Conservation (phyloP, 2,329 filamentous ascomycete species). For the Metarhizium sp. region DNA sequence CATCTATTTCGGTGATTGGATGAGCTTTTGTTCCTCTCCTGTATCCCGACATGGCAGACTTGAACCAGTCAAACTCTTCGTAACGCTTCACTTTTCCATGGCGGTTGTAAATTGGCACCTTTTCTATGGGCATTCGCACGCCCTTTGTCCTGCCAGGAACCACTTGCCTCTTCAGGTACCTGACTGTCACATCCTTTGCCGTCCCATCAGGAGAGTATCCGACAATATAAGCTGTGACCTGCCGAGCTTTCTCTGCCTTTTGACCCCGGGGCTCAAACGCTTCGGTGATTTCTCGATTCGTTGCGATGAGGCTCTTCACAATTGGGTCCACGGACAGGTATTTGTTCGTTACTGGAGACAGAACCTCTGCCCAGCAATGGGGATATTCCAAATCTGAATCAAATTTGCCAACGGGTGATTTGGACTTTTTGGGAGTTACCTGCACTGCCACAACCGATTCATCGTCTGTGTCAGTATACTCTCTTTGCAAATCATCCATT, state of each 20-base stretch:
- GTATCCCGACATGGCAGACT: constrained; percentile 68
- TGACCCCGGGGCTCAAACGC: constrained; percentile 74
- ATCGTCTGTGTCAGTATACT: constrained; percentile 42
- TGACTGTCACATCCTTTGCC: constrained; percentile 87
- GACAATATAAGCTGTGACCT: constrained; percentile 83
- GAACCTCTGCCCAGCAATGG: constrained; percentile 86
- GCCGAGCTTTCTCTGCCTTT: constrained; percentile 76
- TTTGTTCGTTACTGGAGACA: constrained; percentile 72
- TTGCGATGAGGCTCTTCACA: constrained; percentile 59
- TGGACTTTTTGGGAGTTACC: constrained; percentile 28
- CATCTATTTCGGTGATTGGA: constrained; percentile 62
- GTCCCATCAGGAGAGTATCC: constrained; percentile 77
- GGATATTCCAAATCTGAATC: constrained; percentile 75
- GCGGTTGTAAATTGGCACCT: constrained; percentile 68
- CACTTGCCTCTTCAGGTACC: constrained; percentile 74
- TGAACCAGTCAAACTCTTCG: constrained; percentile 84
- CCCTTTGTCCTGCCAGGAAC: constrained; percentile 89
- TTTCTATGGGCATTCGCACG: constrained; percentile 66
- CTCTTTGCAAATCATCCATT: constrained; percentile 37
- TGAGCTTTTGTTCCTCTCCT: constrained; percentile 34
- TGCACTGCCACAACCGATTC: constrained; percentile 50
- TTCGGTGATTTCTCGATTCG: constrained; percentile 61
- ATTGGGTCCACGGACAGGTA: constrained; percentile 73
- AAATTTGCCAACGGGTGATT: constrained; percentile 38
- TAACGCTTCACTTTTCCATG: constrained; percentile 69